A percentile compares a stretch with the other conserved stretches of the same genome.
These are phyloP conservation scores for Backusella sp. DNA, from an alignment of 192 early-diverging fungal species.

Conservation along the genomic window DNA sequence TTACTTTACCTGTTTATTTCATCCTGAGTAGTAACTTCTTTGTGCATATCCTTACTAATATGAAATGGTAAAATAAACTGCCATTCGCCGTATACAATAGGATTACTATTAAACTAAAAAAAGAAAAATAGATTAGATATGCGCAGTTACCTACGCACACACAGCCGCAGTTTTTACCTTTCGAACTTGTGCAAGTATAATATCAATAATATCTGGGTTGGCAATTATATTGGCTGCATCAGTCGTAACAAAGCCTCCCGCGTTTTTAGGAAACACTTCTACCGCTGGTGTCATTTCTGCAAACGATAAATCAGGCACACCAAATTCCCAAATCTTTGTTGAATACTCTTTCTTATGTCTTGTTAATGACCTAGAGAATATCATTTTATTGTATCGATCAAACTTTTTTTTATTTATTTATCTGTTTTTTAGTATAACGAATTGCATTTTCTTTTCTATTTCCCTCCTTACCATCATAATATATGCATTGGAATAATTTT, in stretches of 20 bases:
- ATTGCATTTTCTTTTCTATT: neutral
- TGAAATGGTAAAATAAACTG: neutral
- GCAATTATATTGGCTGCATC: neutral
- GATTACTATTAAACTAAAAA: neutral
- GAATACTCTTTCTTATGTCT: neutral
- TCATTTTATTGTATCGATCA: neutral
- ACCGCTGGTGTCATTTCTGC: neutral
- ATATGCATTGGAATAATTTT: neutral
- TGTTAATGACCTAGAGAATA: neutral
- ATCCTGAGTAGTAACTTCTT: neutral
- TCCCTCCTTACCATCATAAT: neutral
- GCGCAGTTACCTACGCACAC: neutral
- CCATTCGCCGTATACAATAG: neutral
- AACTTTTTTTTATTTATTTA: too few relatives aligned
- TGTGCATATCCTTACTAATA: neutral
- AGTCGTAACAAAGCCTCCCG: slow-evolving; percentile 6
- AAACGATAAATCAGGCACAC: neutral
- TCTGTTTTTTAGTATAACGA: neutral
- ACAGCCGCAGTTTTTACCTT: neutral
- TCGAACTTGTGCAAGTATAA: neutral
- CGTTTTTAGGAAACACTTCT: neutral
- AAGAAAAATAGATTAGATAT: neutral
- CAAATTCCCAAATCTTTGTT: slow-evolving; percentile 6
- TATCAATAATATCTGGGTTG: neutral
- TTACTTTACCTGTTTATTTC: neutral